These are phyloP conservation scores for Fomitopsis serialis DNA, from an alignment of 768 basidiomycete genomes.

Conservation along the genomic window DNA sequence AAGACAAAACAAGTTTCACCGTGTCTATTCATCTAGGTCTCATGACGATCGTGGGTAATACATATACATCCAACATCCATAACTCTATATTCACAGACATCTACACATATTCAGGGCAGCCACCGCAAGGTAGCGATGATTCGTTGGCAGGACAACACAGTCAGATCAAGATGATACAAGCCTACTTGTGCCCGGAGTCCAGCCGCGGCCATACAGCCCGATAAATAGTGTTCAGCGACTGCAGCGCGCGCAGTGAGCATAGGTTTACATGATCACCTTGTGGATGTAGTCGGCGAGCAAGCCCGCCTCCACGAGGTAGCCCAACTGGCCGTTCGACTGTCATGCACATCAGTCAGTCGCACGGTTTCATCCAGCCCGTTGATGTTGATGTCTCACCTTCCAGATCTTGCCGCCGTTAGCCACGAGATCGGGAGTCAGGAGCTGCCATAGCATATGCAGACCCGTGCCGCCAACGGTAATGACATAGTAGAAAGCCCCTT, in stretches of 20 bases:
- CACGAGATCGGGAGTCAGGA: slow-evolving; percentile 25
- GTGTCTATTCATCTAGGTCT: no score
- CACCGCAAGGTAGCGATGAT: no score
- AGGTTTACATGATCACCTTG: not conserved
- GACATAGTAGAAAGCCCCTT: slow-evolving; percentile 41
- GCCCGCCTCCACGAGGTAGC: slow-evolving; percentile 7
- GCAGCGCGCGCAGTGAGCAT: not conserved
- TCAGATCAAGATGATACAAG: no score
- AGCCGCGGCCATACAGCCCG: no score
- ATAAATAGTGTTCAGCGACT: no score
- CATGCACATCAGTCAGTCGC: not conserved
- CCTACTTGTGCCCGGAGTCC: no score
- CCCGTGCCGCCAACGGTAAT: slow-evolving; percentile 42
- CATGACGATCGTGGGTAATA: no score
- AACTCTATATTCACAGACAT: no score
- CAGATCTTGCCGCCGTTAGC: slow-evolving; percentile 45
- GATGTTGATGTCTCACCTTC: slow-evolving; percentile 8
- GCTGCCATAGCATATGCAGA: slow-evolving; percentile 43
- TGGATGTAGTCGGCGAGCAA: slow-evolving; percentile 5
- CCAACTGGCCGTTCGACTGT: slow-evolving; percentile 15
- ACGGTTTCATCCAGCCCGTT: not conserved
- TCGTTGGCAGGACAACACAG: no score
- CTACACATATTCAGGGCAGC: no score
- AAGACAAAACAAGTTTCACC: no score
- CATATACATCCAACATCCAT: no score